Evolutionary conservation across 2,329 filamentous ascomycete genomes (phyloP).

Genomic region (Sporothrix sp.): DNA sequence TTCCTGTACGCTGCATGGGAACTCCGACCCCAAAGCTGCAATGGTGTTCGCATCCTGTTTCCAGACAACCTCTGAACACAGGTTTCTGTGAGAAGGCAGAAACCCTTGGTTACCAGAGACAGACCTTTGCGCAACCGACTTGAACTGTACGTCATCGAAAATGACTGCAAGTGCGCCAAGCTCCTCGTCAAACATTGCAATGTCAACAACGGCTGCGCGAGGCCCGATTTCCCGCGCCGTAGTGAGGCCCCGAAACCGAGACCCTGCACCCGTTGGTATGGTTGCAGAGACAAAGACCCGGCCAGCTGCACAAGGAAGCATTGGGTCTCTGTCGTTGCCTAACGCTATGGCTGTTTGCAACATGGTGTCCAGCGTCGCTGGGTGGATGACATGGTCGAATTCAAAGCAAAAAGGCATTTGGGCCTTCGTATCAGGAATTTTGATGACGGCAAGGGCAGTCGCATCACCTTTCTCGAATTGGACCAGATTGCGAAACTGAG

Average conservation of each 20-base stretch:
- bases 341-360: constrained; percentile 43
- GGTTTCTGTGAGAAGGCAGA: constrained; percentile 38
- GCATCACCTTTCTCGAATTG: constrained; percentile 16
- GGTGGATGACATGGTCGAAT: constrained; percentile 47
- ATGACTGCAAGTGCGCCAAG: constrained; percentile 29
- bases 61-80: constrained; percentile 42
- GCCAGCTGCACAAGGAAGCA: constrained; percentile 39
- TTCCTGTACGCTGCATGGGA: constrained; percentile 18
- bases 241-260: constrained; percentile 33
- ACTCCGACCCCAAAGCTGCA: background rate
- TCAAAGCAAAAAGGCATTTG: constrained; percentile 46
- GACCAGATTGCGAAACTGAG: constrained; percentile 39
- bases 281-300: constrained; percentile 37
- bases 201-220: constrained; percentile 32
- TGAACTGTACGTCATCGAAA: constrained; percentile 37
- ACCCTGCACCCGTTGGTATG: constrained; percentile 25
- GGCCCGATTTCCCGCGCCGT: constrained; percentile 26
- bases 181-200: constrained; percentile 33
- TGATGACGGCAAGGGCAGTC: constrained; percentile 28
- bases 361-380: constrained; percentile 46
- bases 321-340: constrained; percentile 29
- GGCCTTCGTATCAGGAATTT: constrained; percentile 39
- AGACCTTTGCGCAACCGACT: constrained; percentile 25
- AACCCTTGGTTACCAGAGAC: constrained; percentile 27
- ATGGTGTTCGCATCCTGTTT: constrained; percentile 28